phyloP scores from a whole-genome alignment of 202 grass and related monocot genomes.

The Bolboschoenoplectus hybrid region DNA sequence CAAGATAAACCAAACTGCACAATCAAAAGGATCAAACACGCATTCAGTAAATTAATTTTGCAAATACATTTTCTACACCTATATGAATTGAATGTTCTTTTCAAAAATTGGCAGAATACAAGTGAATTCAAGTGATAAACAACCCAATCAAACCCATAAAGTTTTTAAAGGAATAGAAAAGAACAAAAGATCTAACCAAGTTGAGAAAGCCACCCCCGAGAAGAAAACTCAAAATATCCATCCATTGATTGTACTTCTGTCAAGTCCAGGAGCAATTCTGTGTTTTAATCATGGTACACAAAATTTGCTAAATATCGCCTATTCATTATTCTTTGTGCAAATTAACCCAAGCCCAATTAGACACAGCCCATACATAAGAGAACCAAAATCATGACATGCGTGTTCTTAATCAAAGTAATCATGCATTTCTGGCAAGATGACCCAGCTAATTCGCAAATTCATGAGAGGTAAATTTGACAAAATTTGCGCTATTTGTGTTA shows the following conservation, averaged over 20 bases:
- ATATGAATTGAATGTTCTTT: background rate
- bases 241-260: background rate
- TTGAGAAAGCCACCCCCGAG: background rate
- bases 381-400: background rate
- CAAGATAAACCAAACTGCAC: background rate
- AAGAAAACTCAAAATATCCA: background rate
- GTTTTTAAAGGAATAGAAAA: background rate
- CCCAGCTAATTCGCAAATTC: background rate
- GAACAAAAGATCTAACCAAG: background rate
- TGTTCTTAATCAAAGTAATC: background rate
- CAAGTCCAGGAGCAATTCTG: background rate
- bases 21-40: background rate
- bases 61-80: conserved; percentile 10
- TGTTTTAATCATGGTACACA: background rate
- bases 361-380: conserved; percentile 1
- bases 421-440: background rate
- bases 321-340: background rate
- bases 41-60: background rate
- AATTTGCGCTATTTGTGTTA: background rate
- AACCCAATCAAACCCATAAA: background rate
- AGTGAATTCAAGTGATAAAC: background rate
- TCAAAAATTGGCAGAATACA: background rate
- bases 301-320: background rate
- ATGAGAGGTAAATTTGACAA: background rate
- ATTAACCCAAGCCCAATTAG: background rate